Conservation (phyloP, 2,329 filamentous ascomycete genomes). For the Venturiaceae sp. region DNA sequence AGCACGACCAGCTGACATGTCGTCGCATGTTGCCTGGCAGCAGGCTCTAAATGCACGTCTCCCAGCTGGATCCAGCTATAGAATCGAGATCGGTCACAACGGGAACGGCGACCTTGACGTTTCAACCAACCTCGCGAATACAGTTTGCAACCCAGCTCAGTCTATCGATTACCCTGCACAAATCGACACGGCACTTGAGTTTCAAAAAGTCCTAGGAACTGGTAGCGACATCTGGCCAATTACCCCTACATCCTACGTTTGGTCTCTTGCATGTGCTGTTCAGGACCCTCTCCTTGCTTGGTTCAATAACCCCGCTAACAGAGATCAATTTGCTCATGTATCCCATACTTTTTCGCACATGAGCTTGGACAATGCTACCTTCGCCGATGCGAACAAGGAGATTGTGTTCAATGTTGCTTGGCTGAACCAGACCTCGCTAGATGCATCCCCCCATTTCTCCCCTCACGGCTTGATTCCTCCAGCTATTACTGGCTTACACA, state of each 20-base stretch:
- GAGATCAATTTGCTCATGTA: slow-evolving; percentile 4
- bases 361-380: slow-evolving; percentile 1
- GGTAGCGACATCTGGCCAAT: slow-evolving; percentile 40
- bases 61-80: slow-evolving; percentile 41
- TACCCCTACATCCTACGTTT: slow-evolving; percentile 8
- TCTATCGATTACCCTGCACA: slow-evolving; percentile 28
- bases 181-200: slow-evolving; percentile 22
- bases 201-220: slow-evolving; percentile 38
- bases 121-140: slow-evolving; percentile 17
- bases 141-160: neutral
- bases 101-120: slow-evolving; percentile 42
- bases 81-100: slow-evolving; percentile 46
- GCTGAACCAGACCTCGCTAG: neutral
- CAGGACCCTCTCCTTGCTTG: slow-evolving; percentile 3
- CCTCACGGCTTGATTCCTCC: slow-evolving; percentile 3
- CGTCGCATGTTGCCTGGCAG: slow-evolving; percentile 35
- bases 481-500: slow-evolving; percentile 6
- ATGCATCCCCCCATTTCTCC: slow-evolving; percentile 1
- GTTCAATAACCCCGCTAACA: slow-evolving; percentile 1
- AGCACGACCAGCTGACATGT: slow-evolving; percentile 36
- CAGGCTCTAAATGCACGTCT: slow-evolving; percentile 35
- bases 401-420: slow-evolving; percentile 3
- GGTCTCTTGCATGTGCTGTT: slow-evolving; percentile 1
- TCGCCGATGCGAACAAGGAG: slow-evolving; percentile 2
- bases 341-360: slow-evolving; percentile 5